Percentiles rank a stretch among this genome's conserved stretches.
phyloP scores from a whole-genome alignment of 768 basidiomycete genomes.

The Daedaleopsis sinensis region DNA sequence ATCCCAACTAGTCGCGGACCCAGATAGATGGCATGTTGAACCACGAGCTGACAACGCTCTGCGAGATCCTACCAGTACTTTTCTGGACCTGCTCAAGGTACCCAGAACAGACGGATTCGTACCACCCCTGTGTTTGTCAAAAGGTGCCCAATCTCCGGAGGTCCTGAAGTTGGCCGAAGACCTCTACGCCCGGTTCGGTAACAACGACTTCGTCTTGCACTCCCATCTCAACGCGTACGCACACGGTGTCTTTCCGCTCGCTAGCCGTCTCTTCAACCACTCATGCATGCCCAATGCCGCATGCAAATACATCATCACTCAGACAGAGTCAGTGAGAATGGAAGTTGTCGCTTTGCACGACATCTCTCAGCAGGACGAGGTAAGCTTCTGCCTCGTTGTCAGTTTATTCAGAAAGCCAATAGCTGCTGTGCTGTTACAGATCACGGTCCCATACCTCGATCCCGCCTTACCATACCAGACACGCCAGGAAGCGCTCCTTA shows the following conservation, averaged over 20 bases:
- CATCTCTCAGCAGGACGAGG: conserved; percentile 67
- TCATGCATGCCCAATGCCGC: conserved; percentile 78
- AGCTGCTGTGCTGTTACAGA: conserved; percentile 40
- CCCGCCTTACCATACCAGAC: conserved; percentile 66
- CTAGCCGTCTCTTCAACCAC: conserved; percentile 84
- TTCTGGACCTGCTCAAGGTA: conserved; percentile 28
- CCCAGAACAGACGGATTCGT: conserved; percentile 6
- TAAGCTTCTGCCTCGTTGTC: conserved; percentile 27
- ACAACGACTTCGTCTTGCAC: conserved; percentile 82
- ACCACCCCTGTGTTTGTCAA: conserved; percentile 19
- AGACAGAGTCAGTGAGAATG: conserved; percentile 49
- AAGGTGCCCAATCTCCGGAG: not conserved
- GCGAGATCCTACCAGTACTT: too few species aligned
- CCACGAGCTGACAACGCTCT: conserved; percentile 18
- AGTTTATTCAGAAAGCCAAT: too few species aligned
- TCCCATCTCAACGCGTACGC: conserved; percentile 71
- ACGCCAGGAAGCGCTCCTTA: conserved; percentile 57
- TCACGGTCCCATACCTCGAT: conserved; percentile 77
- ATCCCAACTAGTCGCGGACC: conserved; percentile 55
- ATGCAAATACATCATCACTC: conserved; percentile 55
- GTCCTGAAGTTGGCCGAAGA: conserved; percentile 17
- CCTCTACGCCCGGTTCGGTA: conserved; percentile 66
- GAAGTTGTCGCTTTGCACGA: conserved; percentile 65
- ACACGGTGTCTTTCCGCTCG: conserved; percentile 75
- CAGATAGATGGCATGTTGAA: not conserved